A percentile compares a stretch with the other conserved stretches of the same genome.
These are phyloP conservation scores for Meyerozyma athensensis DNA, from an alignment of 1,139 yeast genomes.

Conservation along the genomic window DNA sequence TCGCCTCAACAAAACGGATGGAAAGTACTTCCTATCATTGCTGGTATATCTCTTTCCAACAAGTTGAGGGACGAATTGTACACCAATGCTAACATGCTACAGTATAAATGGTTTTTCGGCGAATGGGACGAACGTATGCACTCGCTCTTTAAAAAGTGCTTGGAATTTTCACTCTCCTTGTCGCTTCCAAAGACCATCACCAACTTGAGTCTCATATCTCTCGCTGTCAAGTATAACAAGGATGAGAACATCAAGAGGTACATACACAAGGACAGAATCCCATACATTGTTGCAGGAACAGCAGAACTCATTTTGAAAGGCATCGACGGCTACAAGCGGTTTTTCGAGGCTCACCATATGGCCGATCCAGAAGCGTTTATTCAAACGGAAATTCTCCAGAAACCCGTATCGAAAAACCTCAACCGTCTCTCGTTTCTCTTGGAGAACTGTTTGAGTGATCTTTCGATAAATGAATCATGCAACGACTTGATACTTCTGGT, in stretches of 20 bases:
- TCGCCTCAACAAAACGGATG: conserved; percentile 37
- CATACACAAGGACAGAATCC: conserved; percentile 17
- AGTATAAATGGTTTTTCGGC: conserved; percentile 30
- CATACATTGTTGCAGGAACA: conserved; percentile 21
- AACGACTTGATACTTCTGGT: conserved; percentile 19
- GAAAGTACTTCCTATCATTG: conserved; percentile 53
- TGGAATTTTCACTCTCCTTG: conserved; percentile 22
- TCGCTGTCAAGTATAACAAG: conserved; percentile 26
- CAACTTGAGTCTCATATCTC: conserved; percentile 30
- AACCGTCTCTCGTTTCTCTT: conserved; percentile 45
- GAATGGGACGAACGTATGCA: conserved; percentile 27
- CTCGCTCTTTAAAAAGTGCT: conserved; percentile 21
- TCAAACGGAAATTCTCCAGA: conserved; percentile 17
- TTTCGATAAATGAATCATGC: conserved; percentile 16
- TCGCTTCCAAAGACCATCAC: conserved; percentile 21
- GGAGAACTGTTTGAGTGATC: conserved; percentile 26
- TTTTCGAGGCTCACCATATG: conserved; percentile 13
- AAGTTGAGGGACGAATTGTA: conserved; percentile 34
- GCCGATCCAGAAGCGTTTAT: conserved; percentile 13
- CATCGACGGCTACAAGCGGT: conserved; percentile 16
- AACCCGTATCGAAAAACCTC: conserved; percentile 47
- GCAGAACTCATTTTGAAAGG: conserved; percentile 21
- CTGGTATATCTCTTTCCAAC: conserved; percentile 48
- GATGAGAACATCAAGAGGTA: conserved; percentile 20
- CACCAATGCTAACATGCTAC: conserved; percentile 20